Conservation (phyloP, 495 filamentous ascomycete species). For the Xylaria intraflava region DNA sequence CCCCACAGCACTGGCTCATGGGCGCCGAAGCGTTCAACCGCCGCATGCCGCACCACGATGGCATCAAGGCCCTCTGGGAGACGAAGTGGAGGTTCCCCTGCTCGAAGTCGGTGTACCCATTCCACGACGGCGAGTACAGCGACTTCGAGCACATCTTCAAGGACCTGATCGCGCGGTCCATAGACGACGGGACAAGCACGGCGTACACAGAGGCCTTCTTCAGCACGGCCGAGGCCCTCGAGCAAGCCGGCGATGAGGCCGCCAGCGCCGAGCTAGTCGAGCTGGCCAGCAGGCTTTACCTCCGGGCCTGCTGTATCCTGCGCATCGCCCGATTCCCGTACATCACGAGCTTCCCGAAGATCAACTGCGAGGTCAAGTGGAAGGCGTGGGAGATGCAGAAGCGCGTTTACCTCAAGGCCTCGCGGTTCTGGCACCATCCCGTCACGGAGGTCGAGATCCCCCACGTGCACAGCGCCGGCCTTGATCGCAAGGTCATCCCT, state of each 20-base stretch:
- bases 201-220: slow-evolving; percentile 60
- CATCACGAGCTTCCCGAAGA: slow-evolving; percentile 41
- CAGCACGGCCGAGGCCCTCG: slow-evolving; percentile 49
- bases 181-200: slow-evolving; percentile 57
- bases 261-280: slow-evolving; percentile 37
- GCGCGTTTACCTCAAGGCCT: slow-evolving; percentile 53
- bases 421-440: slow-evolving; percentile 46
- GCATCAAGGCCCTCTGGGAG: slow-evolving; percentile 69
- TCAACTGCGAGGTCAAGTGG: slow-evolving; percentile 45
- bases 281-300: slow-evolving; percentile 55
- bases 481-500: slow-evolving; percentile 54
- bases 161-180: slow-evolving; percentile 50
- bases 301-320: slow-evolving; percentile 64
- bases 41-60: slow-evolving; percentile 58
- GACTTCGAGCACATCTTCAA: slow-evolving; percentile 72
- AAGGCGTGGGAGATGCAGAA: slow-evolving; percentile 64
- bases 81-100: slow-evolving; percentile 72
- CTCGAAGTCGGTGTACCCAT: slow-evolving; percentile 63
- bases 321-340: slow-evolving; percentile 72
- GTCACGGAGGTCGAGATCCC: slow-evolving; percentile 57
- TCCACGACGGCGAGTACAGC: slow-evolving; percentile 62
- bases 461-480: slow-evolving; percentile 41
- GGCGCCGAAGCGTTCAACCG: slow-evolving; percentile 45
- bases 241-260: slow-evolving; percentile 41
- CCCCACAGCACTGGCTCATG: slow-evolving; percentile 29